phyloP scores from a whole-genome alignment of 805 yeast species.

The Millerozyma miso region DNA sequence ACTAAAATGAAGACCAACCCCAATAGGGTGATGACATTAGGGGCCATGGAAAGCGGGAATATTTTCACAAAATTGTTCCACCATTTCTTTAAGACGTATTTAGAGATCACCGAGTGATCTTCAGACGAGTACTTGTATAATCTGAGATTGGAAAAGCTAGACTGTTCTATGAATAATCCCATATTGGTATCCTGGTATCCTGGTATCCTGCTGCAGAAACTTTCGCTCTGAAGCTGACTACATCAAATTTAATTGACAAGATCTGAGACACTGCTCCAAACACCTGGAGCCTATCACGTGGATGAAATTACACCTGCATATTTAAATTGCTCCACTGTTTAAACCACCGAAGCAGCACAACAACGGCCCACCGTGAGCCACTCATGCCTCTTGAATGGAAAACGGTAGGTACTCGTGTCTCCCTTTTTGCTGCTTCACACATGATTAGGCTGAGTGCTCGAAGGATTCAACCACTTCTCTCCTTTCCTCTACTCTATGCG shows the following conservation, averaged over 20 bases:
- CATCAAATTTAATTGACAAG: not conserved
- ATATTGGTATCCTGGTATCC: constrained; percentile 30
- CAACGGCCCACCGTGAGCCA: too few species aligned
- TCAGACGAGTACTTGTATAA: constrained; percentile 68
- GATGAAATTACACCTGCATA: too few species aligned
- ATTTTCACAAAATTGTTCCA: constrained; percentile 70
- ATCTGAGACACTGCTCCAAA: not conserved
- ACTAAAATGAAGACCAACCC: constrained; percentile 71
- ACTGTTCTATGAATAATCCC: constrained; percentile 64
- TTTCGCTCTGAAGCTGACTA: not conserved
- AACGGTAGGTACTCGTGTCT: too few species aligned
- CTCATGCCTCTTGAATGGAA: too few species aligned
- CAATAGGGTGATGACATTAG: constrained; percentile 78
- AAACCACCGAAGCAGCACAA: too few species aligned
- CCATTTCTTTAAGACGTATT: constrained; percentile 73
- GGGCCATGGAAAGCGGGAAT: constrained; percentile 88
- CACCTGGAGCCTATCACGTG: not conserved
- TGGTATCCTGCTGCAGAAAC: not conserved
- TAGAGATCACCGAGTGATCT: constrained; percentile 76
- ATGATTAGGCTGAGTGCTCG: too few species aligned
- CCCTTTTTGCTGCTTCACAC: too few species aligned
- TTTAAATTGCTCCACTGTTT: too few species aligned
- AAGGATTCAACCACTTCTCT: too few species aligned
- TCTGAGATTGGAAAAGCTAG: constrained; percentile 48
- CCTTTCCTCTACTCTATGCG: too few species aligned